phyloP scores from a whole-genome alignment of 345 rosid species.

The Linum usitatissimum region DNA sequence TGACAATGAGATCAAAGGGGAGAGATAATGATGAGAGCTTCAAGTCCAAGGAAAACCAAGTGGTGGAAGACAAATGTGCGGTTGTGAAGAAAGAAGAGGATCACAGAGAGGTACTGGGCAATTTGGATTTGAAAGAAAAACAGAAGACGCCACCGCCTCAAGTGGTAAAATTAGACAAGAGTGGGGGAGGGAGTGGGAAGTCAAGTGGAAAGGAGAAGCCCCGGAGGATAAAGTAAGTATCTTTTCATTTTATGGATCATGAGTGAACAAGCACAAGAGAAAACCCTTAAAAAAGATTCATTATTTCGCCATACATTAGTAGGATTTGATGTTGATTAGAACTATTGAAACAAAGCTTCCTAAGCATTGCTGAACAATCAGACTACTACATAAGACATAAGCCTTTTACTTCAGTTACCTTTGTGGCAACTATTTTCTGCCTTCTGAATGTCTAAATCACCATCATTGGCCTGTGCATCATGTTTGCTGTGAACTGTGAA shows the following conservation, averaged over 20 bases:
- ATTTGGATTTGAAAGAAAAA: constrained; percentile 28
- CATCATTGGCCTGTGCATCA: no score
- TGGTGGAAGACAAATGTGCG: constrained; percentile 15
- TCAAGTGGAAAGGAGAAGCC: constrained; percentile 44
- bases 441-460: no score
- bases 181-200: constrained; percentile 19
- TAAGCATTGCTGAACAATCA: no score
- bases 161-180: constrained; percentile 26
- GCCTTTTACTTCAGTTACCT: no score
- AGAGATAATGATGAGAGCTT: constrained; percentile 35
- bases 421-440: no score
- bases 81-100: constrained; percentile 17
- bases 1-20: constrained; percentile 58
- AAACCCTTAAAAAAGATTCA: no score
- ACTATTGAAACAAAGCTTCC: no score
- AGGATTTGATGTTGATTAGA: no score
- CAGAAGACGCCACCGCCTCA: constrained; percentile 56
- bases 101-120: constrained; percentile 25
- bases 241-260: not conserved
- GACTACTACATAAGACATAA: no score
- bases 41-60: constrained; percentile 23
- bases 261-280: no score
- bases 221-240: constrained; percentile 45
- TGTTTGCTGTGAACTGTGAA: no score
- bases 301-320: no score